phyloP scores from a whole-genome alignment of 1,284 basidiomycete genomes.

The Ustilago loliicola region DNA sequence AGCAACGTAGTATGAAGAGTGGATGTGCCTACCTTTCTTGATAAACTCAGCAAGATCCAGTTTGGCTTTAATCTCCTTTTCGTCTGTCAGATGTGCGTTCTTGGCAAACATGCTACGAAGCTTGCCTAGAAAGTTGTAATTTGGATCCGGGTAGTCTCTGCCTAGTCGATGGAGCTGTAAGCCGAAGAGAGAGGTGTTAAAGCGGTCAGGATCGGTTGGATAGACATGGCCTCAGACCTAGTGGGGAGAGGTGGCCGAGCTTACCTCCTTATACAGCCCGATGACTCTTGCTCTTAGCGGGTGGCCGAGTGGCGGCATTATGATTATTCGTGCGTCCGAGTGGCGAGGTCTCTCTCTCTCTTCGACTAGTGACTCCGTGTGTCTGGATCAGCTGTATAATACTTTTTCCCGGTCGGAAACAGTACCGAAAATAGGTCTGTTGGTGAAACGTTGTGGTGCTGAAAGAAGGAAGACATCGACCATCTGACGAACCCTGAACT shows the following conservation, averaged over 20 bases:
- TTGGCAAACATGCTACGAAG: constrained; percentile 59
- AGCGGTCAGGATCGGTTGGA: too few species aligned
- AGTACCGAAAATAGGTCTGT: too few species aligned
- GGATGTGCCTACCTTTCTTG: constrained; percentile 57
- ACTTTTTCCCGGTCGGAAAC: too few species aligned
- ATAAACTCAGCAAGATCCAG: constrained; percentile 65
- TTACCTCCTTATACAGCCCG: constrained; percentile 65
- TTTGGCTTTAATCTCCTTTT: constrained; percentile 62
- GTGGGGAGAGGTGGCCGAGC: constrained; percentile 3
- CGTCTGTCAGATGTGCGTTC: constrained; percentile 65
- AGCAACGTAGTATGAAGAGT: too few species aligned
- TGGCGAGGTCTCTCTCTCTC: background rate
- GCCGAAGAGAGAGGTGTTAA: background rate
- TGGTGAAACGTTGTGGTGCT: background rate
- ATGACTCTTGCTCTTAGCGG: constrained; percentile 65
- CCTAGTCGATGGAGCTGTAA: constrained; percentile 66
- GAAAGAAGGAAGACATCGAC: background rate
- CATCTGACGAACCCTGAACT: too few species aligned
- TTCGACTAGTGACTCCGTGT: too few species aligned
- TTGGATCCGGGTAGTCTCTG: constrained; percentile 68
- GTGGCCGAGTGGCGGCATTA: constrained; percentile 66
- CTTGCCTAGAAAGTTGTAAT: constrained; percentile 67
- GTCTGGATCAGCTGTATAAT: too few species aligned
- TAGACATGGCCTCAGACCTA: too few species aligned
- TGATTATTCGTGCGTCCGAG: background rate